These are phyloP conservation scores for Blastobotrys chiropterorum DNA, from an alignment of 805 yeast genomes.

Conservation along the genomic window DNA sequence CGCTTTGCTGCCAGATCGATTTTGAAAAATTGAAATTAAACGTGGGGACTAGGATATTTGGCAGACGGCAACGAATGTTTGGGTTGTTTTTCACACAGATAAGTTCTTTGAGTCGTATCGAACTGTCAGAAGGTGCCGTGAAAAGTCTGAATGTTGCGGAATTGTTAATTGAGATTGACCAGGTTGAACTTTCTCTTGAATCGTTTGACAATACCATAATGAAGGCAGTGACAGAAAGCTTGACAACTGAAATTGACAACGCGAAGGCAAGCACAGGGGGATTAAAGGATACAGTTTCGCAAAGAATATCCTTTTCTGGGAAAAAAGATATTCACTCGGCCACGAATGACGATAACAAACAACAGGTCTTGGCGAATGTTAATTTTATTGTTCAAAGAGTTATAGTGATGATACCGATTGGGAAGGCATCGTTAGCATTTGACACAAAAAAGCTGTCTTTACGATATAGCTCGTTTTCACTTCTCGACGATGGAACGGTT, in stretches of 20 bases:
- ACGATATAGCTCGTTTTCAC: slow-evolving; percentile 1
- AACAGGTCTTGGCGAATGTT: not conserved
- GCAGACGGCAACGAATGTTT: not conserved
- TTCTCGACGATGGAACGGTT: not conserved
- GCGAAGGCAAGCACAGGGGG: not conserved
- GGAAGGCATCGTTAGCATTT: not conserved
- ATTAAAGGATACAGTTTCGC: not conserved
- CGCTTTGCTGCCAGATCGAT: not conserved
- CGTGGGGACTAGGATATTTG: not conserved
- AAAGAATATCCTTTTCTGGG: not conserved
- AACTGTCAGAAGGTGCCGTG: not conserved
- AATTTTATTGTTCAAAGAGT: slow-evolving; percentile 3
- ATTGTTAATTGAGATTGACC: not conserved
- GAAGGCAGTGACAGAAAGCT: not conserved
- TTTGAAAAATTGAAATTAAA: not conserved
- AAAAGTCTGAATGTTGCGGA: slow-evolving; percentile 1
- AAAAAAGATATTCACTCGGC: not conserved
- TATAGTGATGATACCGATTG: not conserved
- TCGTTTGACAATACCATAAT: not conserved
- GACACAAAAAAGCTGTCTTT: not conserved
- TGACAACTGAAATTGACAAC: not conserved
- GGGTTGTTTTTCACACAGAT: not conserved
- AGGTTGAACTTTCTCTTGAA: not conserved
- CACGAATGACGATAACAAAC: not conserved
- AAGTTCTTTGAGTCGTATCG: slow-evolving; percentile 2